Conservation (phyloP, 2,329 filamentous ascomycete species). For the Laburnicola sp. region DNA sequence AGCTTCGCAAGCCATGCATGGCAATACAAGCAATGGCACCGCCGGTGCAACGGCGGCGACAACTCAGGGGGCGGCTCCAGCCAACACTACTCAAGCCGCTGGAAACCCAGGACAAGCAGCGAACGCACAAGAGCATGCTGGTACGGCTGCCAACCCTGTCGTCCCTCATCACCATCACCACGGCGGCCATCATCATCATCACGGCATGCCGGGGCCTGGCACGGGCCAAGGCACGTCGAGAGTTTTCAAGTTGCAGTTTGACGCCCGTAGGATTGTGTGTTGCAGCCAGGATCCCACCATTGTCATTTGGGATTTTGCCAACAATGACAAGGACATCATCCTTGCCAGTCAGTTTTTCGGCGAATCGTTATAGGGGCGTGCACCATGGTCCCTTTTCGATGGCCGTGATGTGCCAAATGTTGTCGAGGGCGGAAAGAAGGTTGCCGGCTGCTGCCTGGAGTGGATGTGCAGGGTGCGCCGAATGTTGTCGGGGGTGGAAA, state of each 20-base stretch:
- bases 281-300: slow-evolving; percentile 90
- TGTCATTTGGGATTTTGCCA: slow-evolving; percentile 97
- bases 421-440: neutral
- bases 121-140: slow-evolving; percentile 19
- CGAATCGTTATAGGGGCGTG: slow-evolving; percentile 31
- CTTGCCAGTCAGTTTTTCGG: slow-evolving; percentile 79
- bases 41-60: slow-evolving; percentile 11
- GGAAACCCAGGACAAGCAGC: slow-evolving; percentile 16
- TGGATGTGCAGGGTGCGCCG: neutral
- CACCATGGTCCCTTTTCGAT: too few relatives aligned
- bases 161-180: slow-evolving; percentile 28
- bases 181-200: slow-evolving; percentile 38
- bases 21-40: slow-evolving; percentile 19
- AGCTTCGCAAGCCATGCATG: slow-evolving; percentile 35
- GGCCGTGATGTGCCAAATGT: neutral
- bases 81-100: slow-evolving; percentile 13
- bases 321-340: slow-evolving; percentile 77
- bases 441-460: neutral
- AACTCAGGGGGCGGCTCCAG: slow-evolving; percentile 6
- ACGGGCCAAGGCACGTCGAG: slow-evolving; percentile 53
- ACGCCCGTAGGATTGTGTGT: slow-evolving; percentile 88
- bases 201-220: slow-evolving; percentile 25
- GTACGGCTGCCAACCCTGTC: slow-evolving; percentile 17
- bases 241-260: slow-evolving; percentile 97
- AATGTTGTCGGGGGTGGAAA: neutral